Conservation (phyloP, 169 alveolate genomes). For the Plasmodium blacklocki region DNA sequence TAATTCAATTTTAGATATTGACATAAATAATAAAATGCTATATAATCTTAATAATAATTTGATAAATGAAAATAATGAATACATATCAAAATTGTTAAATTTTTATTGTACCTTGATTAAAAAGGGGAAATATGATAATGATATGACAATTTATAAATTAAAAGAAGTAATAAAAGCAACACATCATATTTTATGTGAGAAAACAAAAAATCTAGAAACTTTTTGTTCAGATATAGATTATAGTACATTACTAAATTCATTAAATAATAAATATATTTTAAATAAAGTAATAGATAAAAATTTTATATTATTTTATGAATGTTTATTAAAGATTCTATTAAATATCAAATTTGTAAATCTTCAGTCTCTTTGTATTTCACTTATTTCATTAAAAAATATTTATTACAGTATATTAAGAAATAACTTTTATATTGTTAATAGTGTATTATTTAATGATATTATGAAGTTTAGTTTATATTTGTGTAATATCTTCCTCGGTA, state of each 20-base stretch:
- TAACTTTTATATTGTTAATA: conserved; percentile 26
- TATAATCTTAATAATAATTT: conserved; percentile 57
- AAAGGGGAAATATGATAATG: conserved; percentile 24
- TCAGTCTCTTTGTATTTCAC: conserved; percentile 65
- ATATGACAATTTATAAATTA: conserved; percentile 20
- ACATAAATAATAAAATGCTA: conserved; percentile 35
- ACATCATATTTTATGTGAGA: conserved; percentile 10
- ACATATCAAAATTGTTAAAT: conserved; percentile 48
- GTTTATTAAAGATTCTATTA: conserved; percentile 32
- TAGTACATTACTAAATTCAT: conserved; percentile 50
- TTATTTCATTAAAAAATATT: conserved; percentile 58
- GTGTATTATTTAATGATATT: conserved; percentile 22
- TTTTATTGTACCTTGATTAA: conserved; percentile 54
- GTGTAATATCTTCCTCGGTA: conserved; percentile 41
- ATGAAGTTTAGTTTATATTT: conserved; percentile 33
- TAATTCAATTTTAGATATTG: conserved; percentile 41
- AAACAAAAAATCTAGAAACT: conserved; percentile 9
- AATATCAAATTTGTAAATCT: conserved; percentile 58
- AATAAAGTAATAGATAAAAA: conserved; percentile 41
- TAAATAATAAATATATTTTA: conserved; percentile 55
- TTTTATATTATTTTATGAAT: conserved; percentile 44
- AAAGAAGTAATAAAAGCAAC: conserved; percentile 51
- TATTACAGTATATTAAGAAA: conserved; percentile 34
- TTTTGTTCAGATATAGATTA: conserved; percentile 41
- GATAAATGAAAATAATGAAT: conserved; percentile 37